phyloP scores from a whole-genome alignment of 257 asterid genomes.

The Sherardia arvensis region DNA sequence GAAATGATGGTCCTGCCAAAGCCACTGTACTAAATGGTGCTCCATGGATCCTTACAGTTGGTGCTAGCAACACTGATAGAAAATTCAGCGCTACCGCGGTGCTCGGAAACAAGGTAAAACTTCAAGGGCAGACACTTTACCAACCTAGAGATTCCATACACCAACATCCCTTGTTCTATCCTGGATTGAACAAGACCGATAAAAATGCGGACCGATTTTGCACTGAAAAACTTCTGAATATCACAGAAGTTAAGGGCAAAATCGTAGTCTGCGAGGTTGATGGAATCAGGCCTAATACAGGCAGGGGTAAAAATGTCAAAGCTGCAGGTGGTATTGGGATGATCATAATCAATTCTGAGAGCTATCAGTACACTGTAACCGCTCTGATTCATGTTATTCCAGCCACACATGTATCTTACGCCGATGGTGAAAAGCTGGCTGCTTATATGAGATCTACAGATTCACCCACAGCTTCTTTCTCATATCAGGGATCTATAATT shows the following conservation, averaged over 20 bases:
- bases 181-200: neutral
- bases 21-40: neutral
- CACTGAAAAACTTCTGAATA: neutral
- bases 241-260: neutral
- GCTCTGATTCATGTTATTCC: neutral
- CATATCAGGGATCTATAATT: constrained; percentile 1
- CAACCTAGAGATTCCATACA: constrained; percentile 2
- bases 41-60: constrained; percentile 16
- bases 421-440: neutral
- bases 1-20: neutral
- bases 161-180: neutral
- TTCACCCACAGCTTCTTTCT: neutral
- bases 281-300: neutral
- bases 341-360: neutral
- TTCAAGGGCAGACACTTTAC: constrained; percentile 1
- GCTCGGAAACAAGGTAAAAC: constrained; percentile 6
- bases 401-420: neutral
- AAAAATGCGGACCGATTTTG: neutral
- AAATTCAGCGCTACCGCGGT: constrained; percentile 5
- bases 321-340: constrained; percentile 9
- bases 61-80: constrained; percentile 10
- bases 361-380: neutral
- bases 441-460: neutral
- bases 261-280: constrained; percentile 2
- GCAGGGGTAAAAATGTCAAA: neutral